phyloP scores from a whole-genome alignment of 2,329 filamentous ascomycete species.

The Calonectria henricotiae region DNA sequence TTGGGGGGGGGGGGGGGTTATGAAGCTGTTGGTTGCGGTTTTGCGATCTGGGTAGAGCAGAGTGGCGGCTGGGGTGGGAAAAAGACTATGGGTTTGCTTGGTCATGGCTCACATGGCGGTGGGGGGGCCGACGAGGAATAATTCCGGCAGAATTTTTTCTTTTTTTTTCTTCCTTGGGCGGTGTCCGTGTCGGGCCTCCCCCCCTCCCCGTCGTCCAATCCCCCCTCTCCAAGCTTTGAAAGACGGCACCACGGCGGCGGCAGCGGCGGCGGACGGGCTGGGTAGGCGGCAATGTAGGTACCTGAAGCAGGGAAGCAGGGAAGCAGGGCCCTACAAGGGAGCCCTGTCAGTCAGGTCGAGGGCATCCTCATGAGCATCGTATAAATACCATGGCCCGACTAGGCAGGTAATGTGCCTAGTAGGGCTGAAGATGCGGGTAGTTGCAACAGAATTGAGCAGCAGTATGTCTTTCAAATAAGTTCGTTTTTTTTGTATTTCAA shows the following conservation, averaged over 20 bases:
- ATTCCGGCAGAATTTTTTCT: slow-evolving; percentile 49
- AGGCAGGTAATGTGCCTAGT: slow-evolving; percentile 14
- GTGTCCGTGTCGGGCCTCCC: slow-evolving; percentile 35
- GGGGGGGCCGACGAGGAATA: slow-evolving; percentile 38
- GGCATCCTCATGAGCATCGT: slow-evolving; percentile 11
- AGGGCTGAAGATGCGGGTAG: slow-evolving; percentile 4
- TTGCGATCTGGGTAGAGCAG: too few species aligned
- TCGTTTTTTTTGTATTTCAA: background rate
- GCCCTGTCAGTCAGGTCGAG: slow-evolving; percentile 7
- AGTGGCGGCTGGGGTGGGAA: too few species aligned
- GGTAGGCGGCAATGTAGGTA: too few species aligned
- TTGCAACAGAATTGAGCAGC: background rate
- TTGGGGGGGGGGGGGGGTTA: too few species aligned
- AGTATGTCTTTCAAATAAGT: too few species aligned
- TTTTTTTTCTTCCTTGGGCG: slow-evolving; percentile 37
- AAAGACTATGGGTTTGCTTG: slow-evolving; percentile 35
- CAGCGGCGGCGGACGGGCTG: too few species aligned
- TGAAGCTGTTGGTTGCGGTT: too few species aligned
- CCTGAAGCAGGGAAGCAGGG: too few species aligned
- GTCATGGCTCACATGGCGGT: slow-evolving; percentile 46
- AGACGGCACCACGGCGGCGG: background rate
- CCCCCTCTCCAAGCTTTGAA: background rate
- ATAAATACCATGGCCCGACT: slow-evolving; percentile 15
- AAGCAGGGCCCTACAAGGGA: slow-evolving; percentile 20
- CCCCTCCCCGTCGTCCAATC: too few species aligned